Conservation (phyloP, 2,329 filamentous ascomycete genomes). For the Phialophora expanda region DNA sequence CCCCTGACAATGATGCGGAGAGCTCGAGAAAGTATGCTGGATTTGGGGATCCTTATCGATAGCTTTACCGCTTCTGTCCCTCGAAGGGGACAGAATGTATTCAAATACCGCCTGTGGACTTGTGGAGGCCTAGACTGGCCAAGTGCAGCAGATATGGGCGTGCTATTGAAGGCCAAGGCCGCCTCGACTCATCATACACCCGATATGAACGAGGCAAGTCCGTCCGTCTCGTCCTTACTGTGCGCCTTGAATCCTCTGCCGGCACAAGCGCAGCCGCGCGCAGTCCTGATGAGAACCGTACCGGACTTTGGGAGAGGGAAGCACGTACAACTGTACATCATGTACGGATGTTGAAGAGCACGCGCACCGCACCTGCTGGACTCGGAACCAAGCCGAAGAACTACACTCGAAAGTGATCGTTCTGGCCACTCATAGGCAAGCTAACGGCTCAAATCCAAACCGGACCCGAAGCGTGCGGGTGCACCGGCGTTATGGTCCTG, state of each 20-base stretch:
- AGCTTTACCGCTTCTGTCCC: neutral
- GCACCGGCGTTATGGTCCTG: neutral
- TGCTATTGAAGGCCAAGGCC: slow-evolving; percentile 4
- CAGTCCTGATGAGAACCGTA: neutral
- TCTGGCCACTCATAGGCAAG: neutral
- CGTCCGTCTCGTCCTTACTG: neutral
- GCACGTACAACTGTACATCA: neutral
- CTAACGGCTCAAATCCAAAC: neutral
- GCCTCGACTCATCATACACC: neutral
- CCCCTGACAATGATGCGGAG: too few relatives aligned
- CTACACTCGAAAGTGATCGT: neutral
- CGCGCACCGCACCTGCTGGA: neutral
- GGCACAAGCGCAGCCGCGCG: neutral
- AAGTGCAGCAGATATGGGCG: neutral
- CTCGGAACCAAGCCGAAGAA: neutral
- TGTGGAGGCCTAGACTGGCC: neutral
- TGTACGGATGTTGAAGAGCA: neutral
- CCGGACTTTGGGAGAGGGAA: neutral
- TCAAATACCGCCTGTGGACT: neutral
- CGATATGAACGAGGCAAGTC: neutral
- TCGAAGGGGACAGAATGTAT: neutral
- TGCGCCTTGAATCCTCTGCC: neutral
- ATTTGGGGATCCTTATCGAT: neutral
- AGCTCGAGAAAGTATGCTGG: too few relatives aligned
- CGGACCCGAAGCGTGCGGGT: neutral